These are phyloP conservation scores for Epichloe coenophiala DNA, from an alignment of 2,329 filamentous ascomycete species.

Conservation along the genomic window DNA sequence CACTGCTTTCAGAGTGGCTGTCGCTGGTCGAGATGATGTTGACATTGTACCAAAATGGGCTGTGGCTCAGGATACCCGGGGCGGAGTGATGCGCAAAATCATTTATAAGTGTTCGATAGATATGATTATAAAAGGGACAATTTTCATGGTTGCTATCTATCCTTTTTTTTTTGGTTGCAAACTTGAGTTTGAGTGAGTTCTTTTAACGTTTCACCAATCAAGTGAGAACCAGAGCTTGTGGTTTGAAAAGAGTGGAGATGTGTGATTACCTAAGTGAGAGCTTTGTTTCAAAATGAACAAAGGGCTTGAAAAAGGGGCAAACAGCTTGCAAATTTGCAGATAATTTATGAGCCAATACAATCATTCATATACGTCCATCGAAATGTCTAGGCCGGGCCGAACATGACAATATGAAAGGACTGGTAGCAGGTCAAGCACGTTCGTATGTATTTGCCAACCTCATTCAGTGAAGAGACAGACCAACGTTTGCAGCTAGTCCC, in stretches of 20 bases:
- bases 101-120: background rate
- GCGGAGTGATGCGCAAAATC: background rate
- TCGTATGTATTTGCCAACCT: no score
- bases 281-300: no score
- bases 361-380: no score
- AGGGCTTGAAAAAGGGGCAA: no score
- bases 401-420: no score
- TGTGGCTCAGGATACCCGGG: background rate
- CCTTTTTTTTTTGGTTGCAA: background rate
- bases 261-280: background rate
- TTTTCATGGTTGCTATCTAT: background rate
- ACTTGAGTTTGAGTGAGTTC: background rate
- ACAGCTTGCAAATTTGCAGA: no score
- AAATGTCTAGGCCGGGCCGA: no score
- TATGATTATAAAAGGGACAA: background rate
- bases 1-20: conserved; percentile 7
- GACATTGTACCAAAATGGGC: conserved; percentile 16
- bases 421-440: no score
- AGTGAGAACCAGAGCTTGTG: background rate
- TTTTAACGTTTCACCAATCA: background rate
- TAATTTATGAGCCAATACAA: no score
- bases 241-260: background rate
- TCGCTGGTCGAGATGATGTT: conserved; percentile 8
- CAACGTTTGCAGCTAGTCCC: no score
- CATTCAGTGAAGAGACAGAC: no score